phyloP scores from a whole-genome alignment of 2,329 filamentous ascomycete genomes.

The Aspergillus sp. region DNA sequence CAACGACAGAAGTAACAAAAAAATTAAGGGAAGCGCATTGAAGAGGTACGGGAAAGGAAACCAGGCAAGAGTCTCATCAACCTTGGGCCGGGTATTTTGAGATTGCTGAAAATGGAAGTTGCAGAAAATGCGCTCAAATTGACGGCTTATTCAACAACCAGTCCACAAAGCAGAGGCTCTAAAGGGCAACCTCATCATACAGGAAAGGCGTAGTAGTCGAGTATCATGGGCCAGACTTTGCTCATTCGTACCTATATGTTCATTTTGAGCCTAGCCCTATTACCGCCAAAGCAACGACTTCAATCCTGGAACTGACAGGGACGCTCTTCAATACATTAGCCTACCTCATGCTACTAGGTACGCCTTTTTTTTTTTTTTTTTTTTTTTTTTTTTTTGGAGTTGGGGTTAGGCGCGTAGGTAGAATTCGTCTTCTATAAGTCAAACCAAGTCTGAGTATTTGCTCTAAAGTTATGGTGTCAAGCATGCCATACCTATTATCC shows the following conservation, averaged over 20 bases:
- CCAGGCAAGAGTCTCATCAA: background rate
- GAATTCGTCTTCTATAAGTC: background rate
- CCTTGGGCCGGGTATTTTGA: background rate
- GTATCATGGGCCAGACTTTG: too few relatives aligned
- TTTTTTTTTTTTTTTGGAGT: background rate
- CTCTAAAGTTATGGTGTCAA: background rate
- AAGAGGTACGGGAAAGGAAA: background rate
- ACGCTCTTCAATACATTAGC: too few relatives aligned
- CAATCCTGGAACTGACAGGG: too few relatives aligned
- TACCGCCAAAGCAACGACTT: too few relatives aligned
- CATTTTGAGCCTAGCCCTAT: too few relatives aligned
- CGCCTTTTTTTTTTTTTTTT: background rate
- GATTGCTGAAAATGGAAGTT: conserved; percentile 12
- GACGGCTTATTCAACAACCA: background rate
- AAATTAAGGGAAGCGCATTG: conserved; percentile 5
- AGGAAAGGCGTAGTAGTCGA: too few relatives aligned
- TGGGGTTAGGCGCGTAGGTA: background rate
- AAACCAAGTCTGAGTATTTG: background rate
- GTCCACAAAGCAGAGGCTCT: background rate
- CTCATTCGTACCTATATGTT: too few relatives aligned
- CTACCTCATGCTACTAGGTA: too few relatives aligned
- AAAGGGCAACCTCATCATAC: too few relatives aligned
- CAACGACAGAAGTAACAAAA: conserved; percentile 21
- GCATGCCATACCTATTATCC: background rate
- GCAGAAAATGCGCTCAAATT: background rate